Evolutionary conservation across 306 rosid genomes (phyloP).

Genomic region (Styphnolobium japonicum): DNA sequence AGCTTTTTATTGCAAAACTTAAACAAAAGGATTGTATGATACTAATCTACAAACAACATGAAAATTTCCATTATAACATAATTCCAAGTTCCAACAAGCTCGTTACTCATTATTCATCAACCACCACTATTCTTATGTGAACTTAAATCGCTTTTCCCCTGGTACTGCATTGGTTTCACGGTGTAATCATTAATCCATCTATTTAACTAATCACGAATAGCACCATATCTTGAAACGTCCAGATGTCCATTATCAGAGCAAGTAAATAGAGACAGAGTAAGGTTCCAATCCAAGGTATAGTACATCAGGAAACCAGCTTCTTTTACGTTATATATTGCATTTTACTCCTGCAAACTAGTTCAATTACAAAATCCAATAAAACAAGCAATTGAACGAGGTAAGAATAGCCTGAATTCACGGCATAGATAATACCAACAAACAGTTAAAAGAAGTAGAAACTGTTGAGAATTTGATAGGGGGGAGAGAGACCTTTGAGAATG

Average conservation of each 20-base stretch:
- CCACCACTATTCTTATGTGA: background rate
- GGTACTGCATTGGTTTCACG: background rate
- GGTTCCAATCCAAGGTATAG: background rate
- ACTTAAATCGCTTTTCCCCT: background rate
- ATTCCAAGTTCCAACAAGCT: background rate
- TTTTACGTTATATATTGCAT: background rate
- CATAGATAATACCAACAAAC: background rate
- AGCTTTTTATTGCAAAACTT: background rate
- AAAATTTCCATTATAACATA: background rate
- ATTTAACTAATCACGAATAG: background rate
- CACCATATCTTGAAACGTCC: background rate
- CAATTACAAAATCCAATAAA: background rate
- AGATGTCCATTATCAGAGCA: background rate
- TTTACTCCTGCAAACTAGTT: background rate
- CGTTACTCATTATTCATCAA: background rate
- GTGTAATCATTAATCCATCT: background rate
- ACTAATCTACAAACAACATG: background rate
- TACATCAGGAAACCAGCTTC: background rate
- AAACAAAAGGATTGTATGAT: background rate
- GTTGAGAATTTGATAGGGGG: background rate
- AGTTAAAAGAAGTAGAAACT: constrained; percentile 11
- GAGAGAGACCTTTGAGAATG: constrained; percentile 70
- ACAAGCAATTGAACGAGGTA: background rate
- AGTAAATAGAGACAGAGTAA: background rate
- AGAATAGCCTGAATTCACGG: background rate